Percentiles rank a stretch among this genome's conserved stretches.
phyloP scores from a whole-genome alignment of 805 yeast species.

The Priceomyces fermenticarens region DNA sequence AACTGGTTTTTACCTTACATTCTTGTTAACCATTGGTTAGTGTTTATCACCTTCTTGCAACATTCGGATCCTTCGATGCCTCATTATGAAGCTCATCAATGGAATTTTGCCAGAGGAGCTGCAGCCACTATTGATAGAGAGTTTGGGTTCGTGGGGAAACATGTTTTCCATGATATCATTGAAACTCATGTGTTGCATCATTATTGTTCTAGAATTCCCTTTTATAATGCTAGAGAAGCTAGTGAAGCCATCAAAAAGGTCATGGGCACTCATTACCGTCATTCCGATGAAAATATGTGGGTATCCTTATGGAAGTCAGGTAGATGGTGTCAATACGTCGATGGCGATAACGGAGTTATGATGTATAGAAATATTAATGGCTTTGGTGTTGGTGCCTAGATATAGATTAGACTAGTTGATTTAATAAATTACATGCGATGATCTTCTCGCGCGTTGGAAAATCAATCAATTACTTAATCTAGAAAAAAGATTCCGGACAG shows the following conservation, averaged over 20 bases:
- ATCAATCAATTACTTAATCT: slow-evolving; percentile 4
- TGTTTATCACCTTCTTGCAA: slow-evolving; percentile 79
- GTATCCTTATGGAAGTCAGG: slow-evolving; percentile 58
- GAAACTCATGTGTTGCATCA: slow-evolving; percentile 91
- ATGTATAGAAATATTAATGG: slow-evolving; percentile 77
- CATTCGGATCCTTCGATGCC: slow-evolving; percentile 80
- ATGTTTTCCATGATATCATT: slow-evolving; percentile 82
- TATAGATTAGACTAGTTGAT: not conserved
- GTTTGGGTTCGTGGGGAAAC: slow-evolving; percentile 75
- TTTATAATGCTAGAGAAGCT: slow-evolving; percentile 81
- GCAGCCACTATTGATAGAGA: slow-evolving; percentile 86
- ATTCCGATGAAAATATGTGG: slow-evolving; percentile 73
- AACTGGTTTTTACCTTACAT: slow-evolving; percentile 77
- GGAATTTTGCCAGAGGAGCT: slow-evolving; percentile 90
- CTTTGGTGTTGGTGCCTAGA: slow-evolving; percentile 21
- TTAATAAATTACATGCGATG: not conserved
- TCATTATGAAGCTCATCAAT: slow-evolving; percentile 69
- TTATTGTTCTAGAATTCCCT: slow-evolving; percentile 79
- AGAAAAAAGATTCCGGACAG: slow-evolving; percentile 64
- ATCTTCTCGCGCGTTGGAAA: not conserved
- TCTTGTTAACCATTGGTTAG: slow-evolving; percentile 87
- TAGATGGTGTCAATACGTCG: slow-evolving; percentile 70
- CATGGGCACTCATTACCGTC: slow-evolving; percentile 77
- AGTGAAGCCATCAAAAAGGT: slow-evolving; percentile 76
- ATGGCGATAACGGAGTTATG: slow-evolving; percentile 64